Conservation (phyloP, 495 filamentous ascomycete species). For the Aspergillus funiculosus region DNA sequence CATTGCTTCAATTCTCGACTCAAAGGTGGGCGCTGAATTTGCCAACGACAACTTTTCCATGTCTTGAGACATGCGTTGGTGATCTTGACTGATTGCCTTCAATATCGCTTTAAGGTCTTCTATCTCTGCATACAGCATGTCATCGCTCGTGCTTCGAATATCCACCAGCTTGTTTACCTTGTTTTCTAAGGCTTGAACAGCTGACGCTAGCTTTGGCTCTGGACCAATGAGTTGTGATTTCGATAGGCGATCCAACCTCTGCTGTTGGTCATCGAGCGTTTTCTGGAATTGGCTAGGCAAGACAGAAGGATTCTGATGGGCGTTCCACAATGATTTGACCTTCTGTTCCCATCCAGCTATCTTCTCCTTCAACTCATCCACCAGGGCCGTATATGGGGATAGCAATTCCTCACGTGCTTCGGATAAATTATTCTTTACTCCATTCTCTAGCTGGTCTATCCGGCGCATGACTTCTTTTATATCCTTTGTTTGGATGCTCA, state of each 20-base stretch:
- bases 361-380: background rate
- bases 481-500: background rate
- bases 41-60: slow-evolving; percentile 7
- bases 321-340: slow-evolving; percentile 3
- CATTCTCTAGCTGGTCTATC: background rate
- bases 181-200: background rate
- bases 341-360: background rate
- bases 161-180: slow-evolving; percentile 6
- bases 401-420: background rate
- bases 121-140: slow-evolving; percentile 13
- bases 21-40: too few species aligned
- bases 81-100: slow-evolving; percentile 1
- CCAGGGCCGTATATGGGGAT: background rate
- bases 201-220: background rate
- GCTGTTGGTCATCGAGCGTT: slow-evolving; percentile 2
- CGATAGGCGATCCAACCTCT: slow-evolving; percentile 4
- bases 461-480: background rate
- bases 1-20: background rate
- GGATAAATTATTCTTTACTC: background rate
- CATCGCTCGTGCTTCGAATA: slow-evolving; percentile 22
- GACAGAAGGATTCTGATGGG: background rate
- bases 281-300: background rate
- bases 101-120: slow-evolving; percentile 14
- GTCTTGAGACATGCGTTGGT: slow-evolving; percentile 2
- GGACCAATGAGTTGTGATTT: background rate